Conservation (phyloP, 2,329 filamentous ascomycete genomes). For the Trichoderma simmonsii region DNA sequence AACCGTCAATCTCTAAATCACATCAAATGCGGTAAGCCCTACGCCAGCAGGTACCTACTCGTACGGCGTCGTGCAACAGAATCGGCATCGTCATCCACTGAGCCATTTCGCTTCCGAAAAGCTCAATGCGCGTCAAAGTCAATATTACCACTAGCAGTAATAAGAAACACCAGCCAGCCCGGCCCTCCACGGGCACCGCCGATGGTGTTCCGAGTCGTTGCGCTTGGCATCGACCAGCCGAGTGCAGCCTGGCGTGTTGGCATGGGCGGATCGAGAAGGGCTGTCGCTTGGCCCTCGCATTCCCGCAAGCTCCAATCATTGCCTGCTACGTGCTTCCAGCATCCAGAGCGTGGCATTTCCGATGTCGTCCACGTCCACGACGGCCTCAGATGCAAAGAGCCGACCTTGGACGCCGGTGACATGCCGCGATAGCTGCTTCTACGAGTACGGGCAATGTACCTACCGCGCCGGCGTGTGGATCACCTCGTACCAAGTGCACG, state of each 20-base stretch:
- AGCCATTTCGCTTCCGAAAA: conserved; percentile 7
- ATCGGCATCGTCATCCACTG: background rate
- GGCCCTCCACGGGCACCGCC: background rate
- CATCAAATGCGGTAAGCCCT: background rate
- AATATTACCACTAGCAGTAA: background rate
- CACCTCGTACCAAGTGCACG: background rate
- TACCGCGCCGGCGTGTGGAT: background rate
- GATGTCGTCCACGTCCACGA: background rate
- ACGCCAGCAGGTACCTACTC: background rate
- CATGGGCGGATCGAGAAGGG: background rate
- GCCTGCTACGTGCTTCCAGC: background rate
- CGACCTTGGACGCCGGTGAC: background rate
- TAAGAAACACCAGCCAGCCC: background rate
- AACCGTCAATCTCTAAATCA: background rate
- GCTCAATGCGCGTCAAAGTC: background rate
- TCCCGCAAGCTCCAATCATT: background rate
- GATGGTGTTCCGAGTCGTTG: background rate
- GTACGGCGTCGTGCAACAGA: background rate
- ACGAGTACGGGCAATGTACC: background rate
- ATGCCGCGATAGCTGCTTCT: background rate
- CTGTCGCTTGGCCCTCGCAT: background rate
- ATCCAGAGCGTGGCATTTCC: conserved; percentile 2
- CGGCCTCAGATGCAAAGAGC: background rate
- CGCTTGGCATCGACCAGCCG: conserved; percentile 10
- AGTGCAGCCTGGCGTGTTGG: background rate